Evolutionary conservation across 208 protist genomes (phyloP).

Genomic region (Trichomonas gallinae): DNA sequence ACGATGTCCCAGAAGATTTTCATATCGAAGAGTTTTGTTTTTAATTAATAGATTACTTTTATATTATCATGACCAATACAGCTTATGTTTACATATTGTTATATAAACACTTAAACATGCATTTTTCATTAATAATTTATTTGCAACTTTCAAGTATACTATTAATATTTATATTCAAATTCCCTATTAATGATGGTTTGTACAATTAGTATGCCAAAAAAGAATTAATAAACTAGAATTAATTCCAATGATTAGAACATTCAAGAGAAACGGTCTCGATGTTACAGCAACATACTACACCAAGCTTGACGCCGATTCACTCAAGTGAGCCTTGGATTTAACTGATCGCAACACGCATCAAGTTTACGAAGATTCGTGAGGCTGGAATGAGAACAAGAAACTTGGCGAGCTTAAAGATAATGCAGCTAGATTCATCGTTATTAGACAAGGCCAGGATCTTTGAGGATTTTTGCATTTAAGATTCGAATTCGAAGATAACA

Average conservation of each 20-base stretch:
- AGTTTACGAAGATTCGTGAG: background rate
- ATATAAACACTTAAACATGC: no score
- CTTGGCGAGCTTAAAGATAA: background rate
- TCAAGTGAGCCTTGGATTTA: background rate
- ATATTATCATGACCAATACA: no score
- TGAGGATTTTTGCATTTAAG: background rate
- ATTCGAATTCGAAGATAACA: background rate
- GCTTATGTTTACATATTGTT: no score
- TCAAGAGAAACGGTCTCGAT: background rate
- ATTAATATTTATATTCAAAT: no score
- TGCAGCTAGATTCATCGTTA: background rate
- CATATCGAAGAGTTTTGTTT: no score
- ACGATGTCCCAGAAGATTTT: no score
- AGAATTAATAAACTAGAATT: no score
- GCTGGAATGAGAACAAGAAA: background rate
- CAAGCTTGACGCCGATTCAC: background rate
- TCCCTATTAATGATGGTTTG: no score
- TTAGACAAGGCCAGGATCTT: background rate
- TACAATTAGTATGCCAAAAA: no score
- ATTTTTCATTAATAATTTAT: no score
- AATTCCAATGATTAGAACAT: conserved; percentile 14
- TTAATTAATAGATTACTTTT: no score
- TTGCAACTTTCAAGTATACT: no score
- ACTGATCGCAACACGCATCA: background rate
- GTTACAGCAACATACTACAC: background rate